Conservation (phyloP, 2,329 filamentous ascomycete species). For the Talaromyces albobiverticillius region DNA sequence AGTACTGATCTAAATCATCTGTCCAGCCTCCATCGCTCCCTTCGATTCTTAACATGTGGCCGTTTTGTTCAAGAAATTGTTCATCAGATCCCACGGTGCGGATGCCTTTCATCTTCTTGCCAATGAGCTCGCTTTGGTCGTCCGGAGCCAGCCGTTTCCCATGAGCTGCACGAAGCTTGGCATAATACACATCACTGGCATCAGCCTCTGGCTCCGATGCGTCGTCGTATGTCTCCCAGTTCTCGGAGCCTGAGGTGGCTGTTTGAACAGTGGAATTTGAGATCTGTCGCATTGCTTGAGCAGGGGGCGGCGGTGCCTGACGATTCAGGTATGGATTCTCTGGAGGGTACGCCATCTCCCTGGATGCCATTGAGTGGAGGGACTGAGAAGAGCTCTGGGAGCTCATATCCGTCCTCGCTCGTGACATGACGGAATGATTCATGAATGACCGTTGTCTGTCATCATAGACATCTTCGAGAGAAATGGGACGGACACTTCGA, state of each 20-base stretch:
- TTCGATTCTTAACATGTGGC: slow-evolving; percentile 44
- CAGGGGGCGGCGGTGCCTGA: slow-evolving; percentile 25
- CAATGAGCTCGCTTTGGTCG: slow-evolving; percentile 39
- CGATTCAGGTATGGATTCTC: slow-evolving; percentile 33
- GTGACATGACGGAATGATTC: slow-evolving; percentile 40
- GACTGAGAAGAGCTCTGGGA: slow-evolving; percentile 43
- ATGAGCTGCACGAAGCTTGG: slow-evolving; percentile 68
- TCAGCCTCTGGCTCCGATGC: slow-evolving; percentile 72
- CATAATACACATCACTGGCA: slow-evolving; percentile 73
- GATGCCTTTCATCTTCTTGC: slow-evolving; percentile 20
- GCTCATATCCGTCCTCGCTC: slow-evolving; percentile 33
- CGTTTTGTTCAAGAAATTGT: slow-evolving; percentile 38
- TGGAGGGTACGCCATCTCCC: slow-evolving; percentile 33
- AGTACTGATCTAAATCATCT: slow-evolving; percentile 48
- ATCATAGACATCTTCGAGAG: slow-evolving; percentile 83
- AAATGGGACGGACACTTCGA: slow-evolving; percentile 56
- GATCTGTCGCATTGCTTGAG: slow-evolving; percentile 59
- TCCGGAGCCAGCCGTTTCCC: slow-evolving; percentile 59
- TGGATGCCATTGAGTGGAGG: slow-evolving; percentile 36
- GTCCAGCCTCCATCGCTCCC: slow-evolving; percentile 56
- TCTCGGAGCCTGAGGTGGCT: slow-evolving; percentile 78
- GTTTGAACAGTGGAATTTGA: slow-evolving; percentile 66
- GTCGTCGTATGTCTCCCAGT: slow-evolving; percentile 97
- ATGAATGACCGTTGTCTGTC: slow-evolving; percentile 56
- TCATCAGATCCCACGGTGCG: slow-evolving; percentile 29